phyloP scores from a whole-genome alignment of 106 monocot species.

The Dioscorea alata region DNA sequence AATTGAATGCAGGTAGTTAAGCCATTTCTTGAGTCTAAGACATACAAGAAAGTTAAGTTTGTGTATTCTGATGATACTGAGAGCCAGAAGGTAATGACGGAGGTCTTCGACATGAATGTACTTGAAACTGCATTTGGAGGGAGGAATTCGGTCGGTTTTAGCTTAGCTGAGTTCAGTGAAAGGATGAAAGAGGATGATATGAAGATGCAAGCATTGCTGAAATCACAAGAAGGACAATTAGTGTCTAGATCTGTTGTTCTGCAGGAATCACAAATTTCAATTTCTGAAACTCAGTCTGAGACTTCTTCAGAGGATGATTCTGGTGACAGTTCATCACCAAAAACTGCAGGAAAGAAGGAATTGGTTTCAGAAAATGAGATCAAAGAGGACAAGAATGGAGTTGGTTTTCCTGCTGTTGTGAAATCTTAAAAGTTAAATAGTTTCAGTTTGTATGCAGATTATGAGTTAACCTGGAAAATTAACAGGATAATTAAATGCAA shows the following conservation, averaged over 20 bases:
- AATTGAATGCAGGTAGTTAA: conserved; percentile 36
- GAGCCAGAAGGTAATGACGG: conserved; percentile 43
- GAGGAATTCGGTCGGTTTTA: conserved; percentile 22
- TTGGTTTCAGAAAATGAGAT: too few species aligned
- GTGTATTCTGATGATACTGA: conserved; percentile 38
- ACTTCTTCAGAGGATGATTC: conserved; percentile 24
- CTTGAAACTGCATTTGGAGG: conserved; percentile 52
- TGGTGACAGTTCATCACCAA: conserved; percentile 12
- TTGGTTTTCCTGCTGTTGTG: too few species aligned
- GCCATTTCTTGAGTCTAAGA: conserved; percentile 49
- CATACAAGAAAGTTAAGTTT: conserved; percentile 55
- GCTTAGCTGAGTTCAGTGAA: conserved; percentile 12
- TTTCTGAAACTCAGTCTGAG: conserved; percentile 10
- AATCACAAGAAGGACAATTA: conserved; percentile 2
- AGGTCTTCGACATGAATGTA: conserved; percentile 41
- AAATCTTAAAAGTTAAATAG: too few species aligned
- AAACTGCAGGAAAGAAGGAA: background rate
- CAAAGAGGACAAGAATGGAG: too few species aligned
- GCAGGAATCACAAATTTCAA: conserved; percentile 4
- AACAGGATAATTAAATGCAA: too few species aligned
- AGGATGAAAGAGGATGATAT: conserved; percentile 47
- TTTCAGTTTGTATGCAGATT: too few species aligned
- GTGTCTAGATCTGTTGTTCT: conserved; percentile 10
- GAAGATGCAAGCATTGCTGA: conserved; percentile 16
- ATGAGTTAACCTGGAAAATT: too few species aligned